Evolutionary conservation across 805 yeast species (phyloP), one percentile per base, ranked within the genome.

Genomic region (Zygoascus biomembranicola): DNA sequence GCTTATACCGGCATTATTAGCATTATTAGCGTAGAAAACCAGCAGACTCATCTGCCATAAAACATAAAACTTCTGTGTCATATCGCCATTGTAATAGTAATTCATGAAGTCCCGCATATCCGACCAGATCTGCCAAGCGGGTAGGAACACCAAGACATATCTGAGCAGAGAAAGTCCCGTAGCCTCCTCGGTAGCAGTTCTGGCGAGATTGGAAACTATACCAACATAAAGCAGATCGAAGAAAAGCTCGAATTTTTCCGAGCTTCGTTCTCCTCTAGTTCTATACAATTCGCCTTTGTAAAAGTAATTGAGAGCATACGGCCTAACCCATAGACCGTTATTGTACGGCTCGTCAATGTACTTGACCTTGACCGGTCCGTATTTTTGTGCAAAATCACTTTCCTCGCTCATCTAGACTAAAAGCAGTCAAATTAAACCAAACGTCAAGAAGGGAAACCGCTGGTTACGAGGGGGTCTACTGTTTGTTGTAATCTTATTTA

Each of bases 81-180:
- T 64, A 64, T 83, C 87, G 59, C 81, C 83, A 54, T 71, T 79
- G 62, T 76, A 82, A 66, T 80, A 82, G 61, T 79, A 81, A 65
- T 82, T 80, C 74, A 80, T 79, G 59, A 81, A 74, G 54, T 81
- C 85, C 60, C 80, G 78, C 54, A 82, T 69, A 60, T 81, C 86
- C n/a, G 74, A 65, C 87, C 87, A 82, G 20, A 82, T 77, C 19
- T 74, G 75, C 79, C 81, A 83, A n/a, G 81, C 75, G 0, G 85
- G 85, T 18, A 77, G 50, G 53, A 81, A 82, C 1, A 80, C 62
- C 43, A 82, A 59, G 5, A 79, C 51, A 61, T 80, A 82, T 57
- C 72, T 72, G 41, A 76, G 65, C 26, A 82, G 64, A 0, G 80
- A 65, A 2, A 61, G 62, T 41, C 82, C 82, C 18, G 72, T 64